Evolutionary conservation across 805 yeast genomes (phyloP), one percentile per base, ranked within the genome.

Genomic region (Grigorovia yakushimaensis): DNA sequence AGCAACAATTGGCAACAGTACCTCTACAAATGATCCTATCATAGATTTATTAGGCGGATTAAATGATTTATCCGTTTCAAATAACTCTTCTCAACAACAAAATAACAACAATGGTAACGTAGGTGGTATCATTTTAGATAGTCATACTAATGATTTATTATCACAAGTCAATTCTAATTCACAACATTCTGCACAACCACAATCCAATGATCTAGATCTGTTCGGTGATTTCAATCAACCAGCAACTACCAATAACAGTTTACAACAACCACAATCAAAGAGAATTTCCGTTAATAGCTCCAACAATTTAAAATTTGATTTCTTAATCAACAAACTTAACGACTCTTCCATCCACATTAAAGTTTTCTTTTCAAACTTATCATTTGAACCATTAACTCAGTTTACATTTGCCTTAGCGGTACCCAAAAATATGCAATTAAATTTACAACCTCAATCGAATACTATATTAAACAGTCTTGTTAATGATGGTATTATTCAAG

Each of bases 1-100:
- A 11, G 51, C 49, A 21, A 24, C 44, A 33, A 37, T 30, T 18
- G 37, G 24, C 19, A 42, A 21, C 35, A 15, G 41, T 11, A 20
- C 13, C 4, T n/a, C n/a, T n/a, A 73, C 55, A 20, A 54, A 49
- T 42, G 71, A 68, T 53, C 68, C 71, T 13, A 67, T 82, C 45
- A 78, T 79, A 46, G 96, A 88, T 61, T 72, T 89, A 52, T 71
- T 88, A 50, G 81, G 85, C 44, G 93, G 82, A 53, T 69, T 85
- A 55, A 74, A 81, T 27, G 75, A 81, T 43, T 71, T 85, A 49
- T 75, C 86, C 2, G 76, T 83, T 51, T 46, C 42, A 43, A 24
- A 35, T 17, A 36, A 30, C 30, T 43, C 19, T 23, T 24, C 48
- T 7, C 58, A 58, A 43, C 27, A 24, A 7, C 27, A 24, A 9